phyloP scores from a whole-genome alignment of 768 basidiomycete species.

The Boletellus ananas region DNA sequence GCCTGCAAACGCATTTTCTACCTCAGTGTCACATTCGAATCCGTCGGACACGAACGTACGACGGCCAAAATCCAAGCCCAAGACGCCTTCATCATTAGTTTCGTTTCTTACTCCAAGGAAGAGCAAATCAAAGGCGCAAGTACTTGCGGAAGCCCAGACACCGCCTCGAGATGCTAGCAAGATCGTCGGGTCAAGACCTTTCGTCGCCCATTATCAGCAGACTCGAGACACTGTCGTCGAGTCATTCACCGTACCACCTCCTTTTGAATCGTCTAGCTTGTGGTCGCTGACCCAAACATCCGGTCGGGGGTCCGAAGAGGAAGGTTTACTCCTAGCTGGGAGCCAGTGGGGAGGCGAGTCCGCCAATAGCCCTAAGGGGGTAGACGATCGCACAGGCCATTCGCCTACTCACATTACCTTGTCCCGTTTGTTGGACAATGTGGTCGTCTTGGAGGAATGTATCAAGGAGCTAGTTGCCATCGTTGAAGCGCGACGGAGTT shows the following conservation, averaged over 20 bases:
- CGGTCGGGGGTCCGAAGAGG: conserved; percentile 58
- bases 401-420: conserved; percentile 56
- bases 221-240: conserved; percentile 70
- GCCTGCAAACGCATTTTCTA: conserved; percentile 12
- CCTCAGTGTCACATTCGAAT: conserved; percentile 25
- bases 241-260: conserved; percentile 60
- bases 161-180: conserved; percentile 41
- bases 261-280: conserved; percentile 43
- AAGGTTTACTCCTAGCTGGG: conserved; percentile 63
- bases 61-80: conserved; percentile 47
- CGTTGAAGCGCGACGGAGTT: conserved; percentile 74
- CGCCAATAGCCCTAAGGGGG: conserved; percentile 18
- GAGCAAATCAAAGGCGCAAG: conserved; percentile 40
- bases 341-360: conserved; percentile 39
- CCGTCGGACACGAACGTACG: conserved; percentile 32
- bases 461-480: conserved; percentile 90
- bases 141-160: conserved; percentile 41
- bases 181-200: conserved; percentile 65
- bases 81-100: conserved; percentile 61
- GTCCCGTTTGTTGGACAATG: conserved; percentile 85
- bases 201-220: conserved; percentile 78
- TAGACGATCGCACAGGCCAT: conserved; percentile 16
- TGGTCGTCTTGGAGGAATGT: conserved; percentile 91
- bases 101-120: conserved; percentile 81
- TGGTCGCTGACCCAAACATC: conserved; percentile 59